These are phyloP conservation scores for Fusarium newnesense DNA, from an alignment of 2,329 filamentous ascomycete species.

Conservation along the genomic window DNA sequence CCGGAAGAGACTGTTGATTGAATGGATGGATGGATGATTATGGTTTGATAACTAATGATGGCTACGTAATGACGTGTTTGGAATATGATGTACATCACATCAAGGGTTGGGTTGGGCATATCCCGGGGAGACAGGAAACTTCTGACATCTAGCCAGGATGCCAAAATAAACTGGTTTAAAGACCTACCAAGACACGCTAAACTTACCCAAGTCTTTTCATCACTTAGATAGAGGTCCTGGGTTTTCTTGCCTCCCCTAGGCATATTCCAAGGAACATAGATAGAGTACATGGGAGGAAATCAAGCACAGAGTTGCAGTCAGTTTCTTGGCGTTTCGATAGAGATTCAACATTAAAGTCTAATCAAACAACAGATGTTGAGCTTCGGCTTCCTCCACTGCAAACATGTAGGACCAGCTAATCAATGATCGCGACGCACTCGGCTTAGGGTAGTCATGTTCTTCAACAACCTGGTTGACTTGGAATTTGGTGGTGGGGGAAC, in stretches of 20 bases:
- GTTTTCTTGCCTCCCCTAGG: background rate
- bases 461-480: background rate
- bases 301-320: conserved; percentile 3
- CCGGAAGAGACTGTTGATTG: conserved; percentile 5
- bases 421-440: background rate
- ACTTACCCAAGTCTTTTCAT: background rate
- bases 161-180: background rate
- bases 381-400: background rate
- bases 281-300: conserved; percentile 16
- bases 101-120: conserved; percentile 7
- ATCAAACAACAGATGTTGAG: background rate
- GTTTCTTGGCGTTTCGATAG: background rate
- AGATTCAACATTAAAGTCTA: background rate
- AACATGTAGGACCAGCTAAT: background rate
- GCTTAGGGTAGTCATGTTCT: background rate
- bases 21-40: conserved; percentile 35
- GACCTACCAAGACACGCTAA: background rate
- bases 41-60: conserved; percentile 37
- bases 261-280: conserved; percentile 8
- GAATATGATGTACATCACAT: conserved; percentile 12
- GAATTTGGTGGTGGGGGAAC: background rate
- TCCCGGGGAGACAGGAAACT: background rate
- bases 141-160: background rate
- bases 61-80: conserved; percentile 29
- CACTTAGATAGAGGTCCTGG: background rate